Evolutionary conservation across 2,329 filamentous ascomycete genomes (phyloP).

Genomic region (Fusarium hostae): DNA sequence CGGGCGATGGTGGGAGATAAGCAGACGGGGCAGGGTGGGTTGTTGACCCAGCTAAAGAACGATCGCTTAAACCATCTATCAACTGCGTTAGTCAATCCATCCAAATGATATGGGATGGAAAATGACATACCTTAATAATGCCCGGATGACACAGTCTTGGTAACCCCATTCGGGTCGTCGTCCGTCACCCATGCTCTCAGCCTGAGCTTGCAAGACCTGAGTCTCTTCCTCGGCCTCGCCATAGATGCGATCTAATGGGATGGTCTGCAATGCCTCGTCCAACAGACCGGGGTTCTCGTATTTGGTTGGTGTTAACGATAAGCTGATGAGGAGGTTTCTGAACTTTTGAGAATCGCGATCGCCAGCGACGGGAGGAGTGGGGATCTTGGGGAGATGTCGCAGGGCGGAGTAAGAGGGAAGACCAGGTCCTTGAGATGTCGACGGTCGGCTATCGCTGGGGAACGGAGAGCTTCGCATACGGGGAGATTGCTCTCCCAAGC

Average conservation of each 20-base stretch:
- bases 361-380: slow-evolving; percentile 74
- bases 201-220: slow-evolving; percentile 87
- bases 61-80: slow-evolving; percentile 86
- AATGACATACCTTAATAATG: slow-evolving; percentile 77
- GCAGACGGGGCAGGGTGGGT: slow-evolving; percentile 86
- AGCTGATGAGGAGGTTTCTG: slow-evolving; percentile 82
- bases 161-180: slow-evolving; percentile 92
- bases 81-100: slow-evolving; percentile 29
- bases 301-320: slow-evolving; percentile 89
- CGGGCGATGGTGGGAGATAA: slow-evolving; percentile 83
- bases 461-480: slow-evolving; percentile 56
- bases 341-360: slow-evolving; percentile 79
- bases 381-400: slow-evolving; percentile 66
- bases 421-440: slow-evolving; percentile 58
- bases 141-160: slow-evolving; percentile 93
- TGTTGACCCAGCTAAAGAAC: slow-evolving; percentile 98
- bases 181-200: slow-evolving; percentile 84
- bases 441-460: slow-evolving; percentile 56
- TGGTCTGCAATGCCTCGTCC: slow-evolving; percentile 87
- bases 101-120: background rate
- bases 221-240: slow-evolving; percentile 93
- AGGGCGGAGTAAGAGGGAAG: slow-evolving; percentile 61
- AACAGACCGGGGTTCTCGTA: slow-evolving; percentile 96
- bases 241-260: slow-evolving; percentile 92
- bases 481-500: slow-evolving; percentile 61